Evolutionary conservation across 2,329 filamentous ascomycete genomes (phyloP), one percentile per base, ranked within the genome.

Genomic region (Ophiostoma sp.): DNA sequence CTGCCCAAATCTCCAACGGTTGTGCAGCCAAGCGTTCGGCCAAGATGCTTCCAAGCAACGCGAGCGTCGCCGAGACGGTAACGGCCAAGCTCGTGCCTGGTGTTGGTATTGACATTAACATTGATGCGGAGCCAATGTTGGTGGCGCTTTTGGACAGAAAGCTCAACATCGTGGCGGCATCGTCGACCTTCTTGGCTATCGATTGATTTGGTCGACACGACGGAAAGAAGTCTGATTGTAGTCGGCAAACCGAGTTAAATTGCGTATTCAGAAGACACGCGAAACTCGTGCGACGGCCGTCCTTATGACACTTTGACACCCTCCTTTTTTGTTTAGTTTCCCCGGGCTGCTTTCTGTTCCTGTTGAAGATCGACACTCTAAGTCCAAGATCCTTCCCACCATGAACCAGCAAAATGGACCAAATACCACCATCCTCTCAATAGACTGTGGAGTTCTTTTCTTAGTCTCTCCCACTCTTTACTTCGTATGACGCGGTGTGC

Each of bases 361-460:
- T 63, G 19, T 63, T 63, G 17, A 63, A 63, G 59, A 63, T 63
- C 59, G 57, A 61, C 59, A 39, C 7, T 22, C 57, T 6, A 50
- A 39, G 11, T 57, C 22, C 11, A 57, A 28, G 12, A 25, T 57
- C 11, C 22, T 28, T 31, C 22, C 22, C 36, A 39, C 36, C 36
- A n/a, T n/a, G n/a, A 9, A 0, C 1, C 48, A n/a, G n/a, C 22
- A 25, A 55, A 55, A 28, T 15, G 25, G 4, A 39, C 36, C 9
- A 9, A 5, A 9, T 39, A 39, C 36, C 36, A 39, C 5, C 4
- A 39, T 5, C 36, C 36, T 5, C 9, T 5, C 36, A 39, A 39
- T 4, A 39, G 5, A 39, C 36, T 9, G 36, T 9, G 36, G 36
- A 39, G 36, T 39, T 39, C 36, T 39, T 39, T 39, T 39, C 36